Conservation (phyloP, 805 yeast genomes). For the Suhomyces xylopsoci region DNA sequence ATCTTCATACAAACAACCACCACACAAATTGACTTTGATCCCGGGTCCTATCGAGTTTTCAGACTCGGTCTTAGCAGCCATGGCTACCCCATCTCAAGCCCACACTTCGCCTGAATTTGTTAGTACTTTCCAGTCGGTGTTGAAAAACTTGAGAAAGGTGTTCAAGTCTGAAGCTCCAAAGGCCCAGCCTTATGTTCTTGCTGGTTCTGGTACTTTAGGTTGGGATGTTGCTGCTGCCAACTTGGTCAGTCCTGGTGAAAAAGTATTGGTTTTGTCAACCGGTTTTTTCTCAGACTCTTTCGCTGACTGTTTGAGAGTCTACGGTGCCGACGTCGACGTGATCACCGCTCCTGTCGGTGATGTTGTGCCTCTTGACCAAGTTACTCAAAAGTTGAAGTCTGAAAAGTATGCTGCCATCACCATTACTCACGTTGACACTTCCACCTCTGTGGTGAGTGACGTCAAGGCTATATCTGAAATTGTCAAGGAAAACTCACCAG, state of each 20-base stretch:
- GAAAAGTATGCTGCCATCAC: constrained; percentile 67
- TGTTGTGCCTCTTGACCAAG: constrained; percentile 52
- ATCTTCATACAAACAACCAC: constrained; percentile 38
- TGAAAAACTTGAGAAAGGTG: constrained; percentile 65
- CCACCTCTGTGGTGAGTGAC: constrained; percentile 86
- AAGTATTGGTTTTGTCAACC: constrained; percentile 78
- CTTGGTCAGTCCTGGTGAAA: constrained; percentile 60
- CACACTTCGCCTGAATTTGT: constrained; percentile 87
- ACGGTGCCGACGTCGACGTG: constrained; percentile 75
- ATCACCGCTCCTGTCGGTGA: constrained; percentile 73
- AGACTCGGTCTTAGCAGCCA: constrained; percentile 72
- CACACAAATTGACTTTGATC: constrained; percentile 54
- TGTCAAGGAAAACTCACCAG: constrained; percentile 69
- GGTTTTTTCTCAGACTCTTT: constrained; percentile 87
- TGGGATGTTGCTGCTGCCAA: constrained; percentile 90
- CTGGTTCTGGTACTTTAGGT: constrained; percentile 94
- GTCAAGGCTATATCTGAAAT: constrained; percentile 58
- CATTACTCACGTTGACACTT: constrained; percentile 93
- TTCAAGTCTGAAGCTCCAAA: constrained; percentile 64
- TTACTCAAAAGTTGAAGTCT: constrained; percentile 53
- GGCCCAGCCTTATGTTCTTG: constrained; percentile 78
- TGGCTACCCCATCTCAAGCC: constrained; percentile 81
- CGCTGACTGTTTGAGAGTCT: constrained; percentile 68
- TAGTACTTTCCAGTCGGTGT: constrained; percentile 63
- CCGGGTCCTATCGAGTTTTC: constrained; percentile 90